These are phyloP conservation scores for Talaromyces trachyspermus DNA, from an alignment of 495 filamentous ascomycete genomes.

Conservation along the genomic window DNA sequence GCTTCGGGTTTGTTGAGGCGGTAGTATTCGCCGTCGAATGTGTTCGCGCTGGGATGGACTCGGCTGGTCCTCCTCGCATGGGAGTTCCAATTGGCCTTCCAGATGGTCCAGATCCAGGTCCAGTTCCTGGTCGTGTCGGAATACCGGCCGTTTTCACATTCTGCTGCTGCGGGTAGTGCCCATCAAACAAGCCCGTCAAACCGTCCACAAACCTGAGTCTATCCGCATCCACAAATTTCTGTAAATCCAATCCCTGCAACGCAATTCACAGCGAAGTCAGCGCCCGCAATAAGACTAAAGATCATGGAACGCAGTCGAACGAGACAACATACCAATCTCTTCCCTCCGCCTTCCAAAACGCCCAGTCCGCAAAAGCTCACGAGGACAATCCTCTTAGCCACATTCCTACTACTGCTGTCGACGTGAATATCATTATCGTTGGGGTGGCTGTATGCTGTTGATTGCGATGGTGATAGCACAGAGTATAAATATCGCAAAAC, in stretches of 20 bases:
- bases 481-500: constrained; percentile 56
- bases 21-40: not conserved
- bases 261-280: not conserved
- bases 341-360: constrained; percentile 66
- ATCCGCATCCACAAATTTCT: constrained; percentile 45
- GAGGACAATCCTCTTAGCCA: constrained; percentile 52
- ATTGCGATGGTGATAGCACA: constrained; percentile 32
- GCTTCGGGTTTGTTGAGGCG: constrained; percentile 17
- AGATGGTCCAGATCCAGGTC: not conserved
- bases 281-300: not conserved
- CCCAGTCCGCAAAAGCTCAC: constrained; percentile 68
- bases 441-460: not conserved
- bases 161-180: no score
- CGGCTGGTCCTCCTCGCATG: no score
- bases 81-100: not conserved
- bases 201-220: constrained; percentile 70
- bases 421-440: not conserved
- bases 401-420: not conserved
- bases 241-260: constrained; percentile 66
- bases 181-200: constrained; percentile 50
- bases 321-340: constrained; percentile 46
- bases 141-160: no score
- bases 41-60: not conserved
- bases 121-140: not conserved
- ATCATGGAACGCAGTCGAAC: not conserved